Base-by-base conservation (phyloP, 179 eudicot species). In the Beta lomatogona region DNA sequence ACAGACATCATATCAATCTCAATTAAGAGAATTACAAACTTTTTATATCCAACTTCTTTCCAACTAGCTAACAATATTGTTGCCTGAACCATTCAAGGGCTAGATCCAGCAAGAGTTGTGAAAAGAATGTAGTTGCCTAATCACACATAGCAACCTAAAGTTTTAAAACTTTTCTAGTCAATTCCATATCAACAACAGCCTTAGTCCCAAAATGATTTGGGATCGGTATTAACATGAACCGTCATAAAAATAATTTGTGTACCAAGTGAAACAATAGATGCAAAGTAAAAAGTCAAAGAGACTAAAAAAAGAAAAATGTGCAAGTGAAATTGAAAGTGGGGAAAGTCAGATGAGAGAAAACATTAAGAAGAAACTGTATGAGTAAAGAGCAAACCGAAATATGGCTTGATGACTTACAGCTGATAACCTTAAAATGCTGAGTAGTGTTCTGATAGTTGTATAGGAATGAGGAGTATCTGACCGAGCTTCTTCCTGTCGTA, bases 401-500 rank as follows among this genome's bases (percentile, higher is more conserved):
- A 73, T 71, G 1, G 25, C 54, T 52, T n/a, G 22, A 41, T 80
- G 81, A 91, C 99, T 93, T 88, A 96, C 99, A 84, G 98, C 92
- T 63, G 99, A 92, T 79, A 96, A 87, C 76, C 98, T 91, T 65
- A 96, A 93, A 85, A 96, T 96, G 89, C 99, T 96, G 82, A 96
- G 99, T 63, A 96, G 91, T 12, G 99, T 96, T 90, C 99, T 83
- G 75, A 96, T 85, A 13, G 98, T 96, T 75, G 99, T 96, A 82
- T 96, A 96, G 31, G 99, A 94, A 86, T 92, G 94, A 22, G 98
- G 98, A 54, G 93, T 80, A 77, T 90, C 92, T 82, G 99, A 92
- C 81, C 91, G 93, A 36, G 98, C 98, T 87, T 96, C 99, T 80
- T 96, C 99, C 83, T 96, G 98, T 80, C 99, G 89, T 77, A 96